Percentiles rank a stretch among this genome's conserved stretches.
Evolutionary conservation across 2,329 filamentous ascomycete genomes (phyloP).

Genomic region (Xylaria sp.): DNA sequence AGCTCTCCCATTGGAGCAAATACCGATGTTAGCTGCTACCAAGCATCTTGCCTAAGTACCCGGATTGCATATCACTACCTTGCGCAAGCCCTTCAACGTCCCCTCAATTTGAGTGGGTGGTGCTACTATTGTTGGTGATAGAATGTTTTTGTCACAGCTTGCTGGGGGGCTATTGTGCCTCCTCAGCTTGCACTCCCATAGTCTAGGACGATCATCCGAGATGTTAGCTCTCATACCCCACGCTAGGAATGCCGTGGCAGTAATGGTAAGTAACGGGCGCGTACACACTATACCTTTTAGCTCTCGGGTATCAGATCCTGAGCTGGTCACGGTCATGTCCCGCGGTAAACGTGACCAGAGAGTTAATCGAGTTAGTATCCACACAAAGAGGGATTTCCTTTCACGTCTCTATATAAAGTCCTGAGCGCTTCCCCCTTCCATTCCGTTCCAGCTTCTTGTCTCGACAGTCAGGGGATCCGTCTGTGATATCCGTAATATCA

Average conservation of each 20-base stretch:
- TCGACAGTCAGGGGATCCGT: background rate
- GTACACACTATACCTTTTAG: slow-evolving; percentile 22
- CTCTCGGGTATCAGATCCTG: slow-evolving; percentile 16
- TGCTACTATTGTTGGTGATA: slow-evolving; percentile 10
- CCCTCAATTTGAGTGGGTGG: slow-evolving; percentile 15
- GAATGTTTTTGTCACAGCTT: slow-evolving; percentile 4
- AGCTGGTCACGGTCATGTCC: slow-evolving; percentile 11
- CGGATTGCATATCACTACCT: slow-evolving; percentile 15
- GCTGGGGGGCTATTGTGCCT: slow-evolving; percentile 6
- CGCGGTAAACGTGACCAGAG: slow-evolving; percentile 4
- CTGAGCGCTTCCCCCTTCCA: background rate
- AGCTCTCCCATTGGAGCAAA: slow-evolving; percentile 29
- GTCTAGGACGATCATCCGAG: slow-evolving; percentile 12
- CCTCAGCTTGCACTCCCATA: slow-evolving; percentile 3
- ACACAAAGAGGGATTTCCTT: slow-evolving; percentile 7
- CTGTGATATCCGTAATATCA: background rate
- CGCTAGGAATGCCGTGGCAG: slow-evolving; percentile 8
- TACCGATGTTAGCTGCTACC: slow-evolving; percentile 12
- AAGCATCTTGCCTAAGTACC: slow-evolving; percentile 31
- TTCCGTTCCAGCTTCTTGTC: background rate
- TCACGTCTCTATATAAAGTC: slow-evolving; percentile 24
- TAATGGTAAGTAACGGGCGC: background rate
- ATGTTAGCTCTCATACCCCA: slow-evolving; percentile 22
- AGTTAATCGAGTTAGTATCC: slow-evolving; percentile 7
- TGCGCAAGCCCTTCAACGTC: slow-evolving; percentile 8